Evolutionary conservation across 2,329 filamentous ascomycete species (phyloP), one percentile per base, ranked within the genome.

Genomic region (Tolypocladium album): DNA sequence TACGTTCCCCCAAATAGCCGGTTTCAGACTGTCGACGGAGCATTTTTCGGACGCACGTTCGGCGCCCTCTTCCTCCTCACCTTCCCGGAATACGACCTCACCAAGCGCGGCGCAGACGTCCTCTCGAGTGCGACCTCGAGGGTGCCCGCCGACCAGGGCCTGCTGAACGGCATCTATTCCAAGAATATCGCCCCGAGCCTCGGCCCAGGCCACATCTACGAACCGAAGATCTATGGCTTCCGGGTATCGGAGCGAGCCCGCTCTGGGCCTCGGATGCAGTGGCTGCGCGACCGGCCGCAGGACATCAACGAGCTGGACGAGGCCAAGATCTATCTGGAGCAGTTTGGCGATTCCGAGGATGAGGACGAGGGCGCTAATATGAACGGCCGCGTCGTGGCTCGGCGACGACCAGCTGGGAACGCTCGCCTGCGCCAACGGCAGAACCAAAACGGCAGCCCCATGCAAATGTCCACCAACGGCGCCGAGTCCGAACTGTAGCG

Each of bases 21-120:
- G 24, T 99, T 97, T 72, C 94, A 97, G 75, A 93, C 91, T 3
- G 94, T 99, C 40, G 94, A 99, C 67, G 94, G 94, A 58, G 94
- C 94, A 55, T 99, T 97, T 79, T 99, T 99, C 70, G 94, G 94
- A 56, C 93, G 94, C 59, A 99, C 94, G 0, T 99, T 99, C 73
- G 92, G 92, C 63, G 92, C 92, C 55, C 85, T 99, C 61, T 99
- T 99, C 78, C 91, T 99, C 72, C 93, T 99, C 80, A 99, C 93
- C 45, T 99, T 97, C 74, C 93, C 94, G 42, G 94, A 99, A 71
- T 89, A 97, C 70, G 92, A 97, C 67, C 85, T 97, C 61, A 87
- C 87, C 39, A 87, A 88, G 69, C 85, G 86, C 67, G 87, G 87
- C 60, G 77, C 80, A 59, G 82, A 88, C 57, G 76, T 82, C n/a